Evolutionary conservation across 1,284 basidiomycete species (phyloP).

Genomic region (Heterobasidion annosum): DNA sequence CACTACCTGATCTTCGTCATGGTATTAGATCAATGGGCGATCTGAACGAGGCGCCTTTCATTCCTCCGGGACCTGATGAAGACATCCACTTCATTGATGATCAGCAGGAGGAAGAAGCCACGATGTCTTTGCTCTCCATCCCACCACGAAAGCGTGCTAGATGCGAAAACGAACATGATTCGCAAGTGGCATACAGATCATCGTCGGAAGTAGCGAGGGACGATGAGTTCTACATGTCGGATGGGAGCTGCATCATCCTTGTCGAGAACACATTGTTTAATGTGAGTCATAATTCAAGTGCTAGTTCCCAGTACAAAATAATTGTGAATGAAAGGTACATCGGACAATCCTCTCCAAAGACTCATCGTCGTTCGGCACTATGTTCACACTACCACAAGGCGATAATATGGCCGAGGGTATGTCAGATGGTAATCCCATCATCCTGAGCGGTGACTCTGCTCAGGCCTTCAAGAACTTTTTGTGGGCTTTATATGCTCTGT

Average conservation of each 20-base stretch:
- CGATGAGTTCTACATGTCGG: slow-evolving; percentile 22
- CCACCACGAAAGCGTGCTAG: slow-evolving; percentile 15
- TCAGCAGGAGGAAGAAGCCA: slow-evolving; percentile 6
- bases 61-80: slow-evolving; percentile 10
- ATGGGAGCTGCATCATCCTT: slow-evolving; percentile 24
- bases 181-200: background rate
- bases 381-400: slow-evolving; percentile 56
- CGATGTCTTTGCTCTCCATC: slow-evolving; percentile 6
- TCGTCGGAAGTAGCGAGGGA: slow-evolving; percentile 13
- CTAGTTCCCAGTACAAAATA: background rate
- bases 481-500: slow-evolving; percentile 51
- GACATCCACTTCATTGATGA: background rate
- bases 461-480: slow-evolving; percentile 57
- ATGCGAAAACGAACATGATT: slow-evolving; percentile 10
- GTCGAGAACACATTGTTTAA: slow-evolving; percentile 27
- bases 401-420: slow-evolving; percentile 37
- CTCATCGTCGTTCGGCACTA: slow-evolving; percentile 47
- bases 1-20: too few species aligned
- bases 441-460: slow-evolving; percentile 48
- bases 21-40: slow-evolving; percentile 5
- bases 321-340: slow-evolving; percentile 40
- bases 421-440: slow-evolving; percentile 54
- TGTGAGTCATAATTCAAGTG: slow-evolving; percentile 13
- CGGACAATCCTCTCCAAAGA: slow-evolving; percentile 53
- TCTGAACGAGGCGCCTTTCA: slow-evolving; percentile 9